These are phyloP conservation scores for Zasmidium angulare DNA, from an alignment of 2,329 filamentous ascomycete species.

Conservation along the genomic window DNA sequence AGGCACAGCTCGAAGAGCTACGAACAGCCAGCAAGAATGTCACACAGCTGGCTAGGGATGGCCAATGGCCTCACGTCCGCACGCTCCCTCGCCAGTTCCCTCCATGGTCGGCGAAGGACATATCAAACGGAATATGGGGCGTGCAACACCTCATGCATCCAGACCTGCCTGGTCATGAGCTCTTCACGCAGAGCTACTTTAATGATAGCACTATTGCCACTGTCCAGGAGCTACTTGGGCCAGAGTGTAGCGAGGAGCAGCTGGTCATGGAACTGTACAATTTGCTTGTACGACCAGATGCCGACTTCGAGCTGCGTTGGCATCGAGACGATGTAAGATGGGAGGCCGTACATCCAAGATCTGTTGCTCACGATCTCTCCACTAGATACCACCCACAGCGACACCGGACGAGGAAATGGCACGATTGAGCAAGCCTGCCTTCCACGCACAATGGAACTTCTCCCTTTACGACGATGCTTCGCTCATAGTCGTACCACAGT, in stretches of 20 bases:
- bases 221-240: slow-evolving; percentile 65
- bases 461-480: slow-evolving; percentile 73
- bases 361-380: neutral
- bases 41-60: slow-evolving; percentile 64
- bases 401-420: slow-evolving; percentile 65
- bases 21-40: slow-evolving; percentile 59
- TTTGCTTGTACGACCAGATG: slow-evolving; percentile 71
- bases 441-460: slow-evolving; percentile 85
- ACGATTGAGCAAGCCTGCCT: slow-evolving; percentile 60
- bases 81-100: slow-evolving; percentile 89
- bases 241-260: slow-evolving; percentile 52
- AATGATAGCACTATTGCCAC: slow-evolving; percentile 61
- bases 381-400: slow-evolving; percentile 39
- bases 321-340: slow-evolving; percentile 79
- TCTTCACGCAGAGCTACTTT: slow-evolving; percentile 73
- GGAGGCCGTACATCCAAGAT: slow-evolving; percentile 27
- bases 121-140: slow-evolving; percentile 76
- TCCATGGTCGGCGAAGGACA: slow-evolving; percentile 67
- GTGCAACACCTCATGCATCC: slow-evolving; percentile 84
- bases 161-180: slow-evolving; percentile 58
- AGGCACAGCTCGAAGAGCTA: slow-evolving; percentile 57
- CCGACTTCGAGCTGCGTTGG: slow-evolving; percentile 75
- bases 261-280: slow-evolving; percentile 89
- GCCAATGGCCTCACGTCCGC: slow-evolving; percentile 77
- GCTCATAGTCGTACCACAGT: slow-evolving; percentile 74